These are phyloP conservation scores for Penicillium sp. DNA, from an alignment of 2,329 filamentous ascomycete species.

Conservation along the genomic window DNA sequence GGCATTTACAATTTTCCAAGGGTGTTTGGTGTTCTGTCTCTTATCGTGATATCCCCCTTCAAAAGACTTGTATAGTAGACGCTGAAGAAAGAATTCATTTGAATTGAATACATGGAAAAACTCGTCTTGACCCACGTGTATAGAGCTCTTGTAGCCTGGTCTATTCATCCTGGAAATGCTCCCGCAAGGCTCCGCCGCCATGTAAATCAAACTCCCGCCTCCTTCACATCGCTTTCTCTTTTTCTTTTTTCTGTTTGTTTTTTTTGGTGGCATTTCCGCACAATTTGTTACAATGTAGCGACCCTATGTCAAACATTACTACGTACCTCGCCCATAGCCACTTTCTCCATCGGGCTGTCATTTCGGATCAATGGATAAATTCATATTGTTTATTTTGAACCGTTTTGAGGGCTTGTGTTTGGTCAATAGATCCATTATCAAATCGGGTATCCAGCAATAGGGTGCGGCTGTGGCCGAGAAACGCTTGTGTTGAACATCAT, in stretches of 20 bases:
- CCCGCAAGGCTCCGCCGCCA: not conserved
- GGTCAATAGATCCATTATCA: slow-evolving; percentile 17
- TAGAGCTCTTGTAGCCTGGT: not conserved
- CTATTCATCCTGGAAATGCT: not conserved
- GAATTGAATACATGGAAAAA: not conserved
- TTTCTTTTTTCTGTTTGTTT: no score
- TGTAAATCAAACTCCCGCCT: not conserved
- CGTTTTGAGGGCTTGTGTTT: slow-evolving; percentile 6
- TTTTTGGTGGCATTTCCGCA: not conserved
- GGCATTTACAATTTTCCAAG: slow-evolving; percentile 1
- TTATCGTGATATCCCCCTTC: slow-evolving; percentile 21
- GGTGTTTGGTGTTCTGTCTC: slow-evolving; percentile 6
- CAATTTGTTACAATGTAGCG: slow-evolving; percentile 2
- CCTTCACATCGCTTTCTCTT: not conserved
- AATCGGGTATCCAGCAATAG: slow-evolving; percentile 36
- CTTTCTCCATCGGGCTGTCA: not conserved
- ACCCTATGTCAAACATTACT: slow-evolving; percentile 7
- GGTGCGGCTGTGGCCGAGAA: slow-evolving; percentile 20
- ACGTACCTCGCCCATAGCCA: slow-evolving; percentile 4
- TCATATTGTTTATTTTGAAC: slow-evolving; percentile 6
- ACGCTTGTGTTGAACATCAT: slow-evolving; percentile 30
- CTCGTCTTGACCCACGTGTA: not conserved
- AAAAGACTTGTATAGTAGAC: slow-evolving; percentile 17
- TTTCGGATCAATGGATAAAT: not conserved
- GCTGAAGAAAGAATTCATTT: slow-evolving; percentile 10